These are phyloP conservation scores for Cutaneotrichosporon mucoides DNA, from an alignment of 1,284 basidiomycete species.

Conservation along the genomic window DNA sequence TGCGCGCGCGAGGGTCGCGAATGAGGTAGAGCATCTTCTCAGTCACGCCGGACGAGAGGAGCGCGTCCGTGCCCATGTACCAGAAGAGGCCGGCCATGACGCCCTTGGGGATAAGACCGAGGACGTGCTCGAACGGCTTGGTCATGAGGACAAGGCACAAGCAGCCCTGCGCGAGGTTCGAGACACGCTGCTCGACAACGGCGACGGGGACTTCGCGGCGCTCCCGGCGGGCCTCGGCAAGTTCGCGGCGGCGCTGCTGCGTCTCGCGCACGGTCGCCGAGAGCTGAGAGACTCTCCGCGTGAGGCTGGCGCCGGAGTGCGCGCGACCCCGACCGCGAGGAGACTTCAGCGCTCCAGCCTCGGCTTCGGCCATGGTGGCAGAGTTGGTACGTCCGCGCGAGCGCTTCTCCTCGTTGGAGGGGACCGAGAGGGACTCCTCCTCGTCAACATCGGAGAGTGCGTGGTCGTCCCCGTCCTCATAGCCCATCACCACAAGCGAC, in stretches of 20 bases:
- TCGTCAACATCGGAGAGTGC: slow-evolving; percentile 10
- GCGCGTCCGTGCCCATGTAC: slow-evolving; percentile 84
- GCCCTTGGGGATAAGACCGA: slow-evolving; percentile 70
- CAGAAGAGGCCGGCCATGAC: slow-evolving; percentile 54
- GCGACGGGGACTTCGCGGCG: slow-evolving; percentile 63
- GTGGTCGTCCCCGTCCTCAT: slow-evolving; percentile 48
- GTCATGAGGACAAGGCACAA: slow-evolving; percentile 71
- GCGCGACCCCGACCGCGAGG: background rate
- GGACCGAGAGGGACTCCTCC: background rate
- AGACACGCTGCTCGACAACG: slow-evolving; percentile 84
- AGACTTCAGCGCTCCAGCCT: background rate
- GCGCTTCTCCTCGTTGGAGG: background rate
- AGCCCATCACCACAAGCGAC: slow-evolving; percentile 72
- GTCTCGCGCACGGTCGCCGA: slow-evolving; percentile 3
- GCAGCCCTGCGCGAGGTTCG: slow-evolving; percentile 77
- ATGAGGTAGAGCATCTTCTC: slow-evolving; percentile 77
- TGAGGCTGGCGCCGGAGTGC: background rate
- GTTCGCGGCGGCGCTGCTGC: slow-evolving; percentile 5
- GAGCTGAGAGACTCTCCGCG: slow-evolving; percentile 2
- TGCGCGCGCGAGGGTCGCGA: slow-evolving; percentile 64
- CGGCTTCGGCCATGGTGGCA: background rate
- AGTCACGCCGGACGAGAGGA: slow-evolving; percentile 79
- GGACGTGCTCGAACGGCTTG: slow-evolving; percentile 72
- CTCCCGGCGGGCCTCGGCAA: slow-evolving; percentile 26
- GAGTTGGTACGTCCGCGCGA: background rate